These are phyloP conservation scores for Fusarium floridanum DNA, from an alignment of 2,329 filamentous ascomycete species.

Conservation along the genomic window DNA sequence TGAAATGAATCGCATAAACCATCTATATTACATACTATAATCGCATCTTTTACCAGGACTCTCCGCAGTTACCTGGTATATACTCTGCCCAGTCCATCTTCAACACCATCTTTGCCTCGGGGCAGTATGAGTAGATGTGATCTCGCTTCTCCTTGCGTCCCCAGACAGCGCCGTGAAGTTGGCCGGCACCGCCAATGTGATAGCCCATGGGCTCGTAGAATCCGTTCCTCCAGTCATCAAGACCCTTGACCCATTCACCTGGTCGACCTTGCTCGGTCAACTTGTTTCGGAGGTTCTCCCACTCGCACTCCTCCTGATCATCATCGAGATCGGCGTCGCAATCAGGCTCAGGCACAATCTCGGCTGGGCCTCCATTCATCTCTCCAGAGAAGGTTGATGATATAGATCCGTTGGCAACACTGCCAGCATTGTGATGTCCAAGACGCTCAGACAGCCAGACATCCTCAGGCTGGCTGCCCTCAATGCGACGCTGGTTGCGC, in stretches of 20 bases:
- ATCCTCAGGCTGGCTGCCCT: slow-evolving; percentile 65
- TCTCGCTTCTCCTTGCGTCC: slow-evolving; percentile 56
- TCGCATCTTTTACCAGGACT: background rate
- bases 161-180: slow-evolving; percentile 63
- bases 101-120: slow-evolving; percentile 70
- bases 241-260: slow-evolving; percentile 55
- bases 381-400: slow-evolving; percentile 65
- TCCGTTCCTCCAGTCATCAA: slow-evolving; percentile 65
- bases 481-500: slow-evolving; percentile 59
- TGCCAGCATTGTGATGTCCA: slow-evolving; percentile 58
- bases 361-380: slow-evolving; percentile 54
- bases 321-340: background rate
- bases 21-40: background rate
- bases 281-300: background rate
- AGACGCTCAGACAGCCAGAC: slow-evolving; percentile 68
- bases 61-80: slow-evolving; percentile 61
- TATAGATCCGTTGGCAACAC: slow-evolving; percentile 65
- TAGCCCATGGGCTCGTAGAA: slow-evolving; percentile 71
- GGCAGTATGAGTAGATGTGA: slow-evolving; percentile 69
- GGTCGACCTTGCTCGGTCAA: background rate
- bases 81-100: slow-evolving; percentile 66
- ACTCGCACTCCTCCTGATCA: background rate
- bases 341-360: slow-evolving; percentile 3
- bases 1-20: background rate
- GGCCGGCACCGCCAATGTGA: slow-evolving; percentile 64